Evolutionary conservation across 2,329 filamentous ascomycete genomes (phyloP).

Genomic region (Raffaelea deltoideospora): DNA sequence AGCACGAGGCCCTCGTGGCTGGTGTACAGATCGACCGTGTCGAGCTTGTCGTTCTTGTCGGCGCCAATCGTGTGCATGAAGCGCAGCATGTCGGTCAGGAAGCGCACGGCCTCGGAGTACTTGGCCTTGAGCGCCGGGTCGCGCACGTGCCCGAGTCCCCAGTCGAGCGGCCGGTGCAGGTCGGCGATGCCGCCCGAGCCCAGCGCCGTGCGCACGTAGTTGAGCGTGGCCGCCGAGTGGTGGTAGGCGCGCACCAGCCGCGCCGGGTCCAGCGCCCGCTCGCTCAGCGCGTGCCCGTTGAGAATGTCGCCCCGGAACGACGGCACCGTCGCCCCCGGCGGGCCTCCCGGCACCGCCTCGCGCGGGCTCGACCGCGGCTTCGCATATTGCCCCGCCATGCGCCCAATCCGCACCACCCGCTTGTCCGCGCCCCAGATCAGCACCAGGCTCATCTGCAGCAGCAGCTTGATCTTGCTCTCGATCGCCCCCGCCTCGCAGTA

Average conservation of each 20-base stretch:
- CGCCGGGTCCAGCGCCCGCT: constrained; percentile 66
- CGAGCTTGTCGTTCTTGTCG: constrained; percentile 66
- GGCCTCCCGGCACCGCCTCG: constrained; percentile 59
- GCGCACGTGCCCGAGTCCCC: constrained; percentile 82
- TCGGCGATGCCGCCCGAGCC: constrained; percentile 86
- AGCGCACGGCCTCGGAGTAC: constrained; percentile 71
- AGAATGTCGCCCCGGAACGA: constrained; percentile 93
- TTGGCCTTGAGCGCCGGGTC: constrained; percentile 71
- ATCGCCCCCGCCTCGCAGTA: constrained; percentile 86
- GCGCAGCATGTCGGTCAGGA: constrained; percentile 77
- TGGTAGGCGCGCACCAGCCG: constrained; percentile 87
- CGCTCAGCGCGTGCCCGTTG: constrained; percentile 69
- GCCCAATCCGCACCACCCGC: constrained; percentile 82
- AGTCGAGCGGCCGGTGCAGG: constrained; percentile 83
- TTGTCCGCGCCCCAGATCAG: constrained; percentile 74
- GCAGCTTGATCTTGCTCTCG: constrained; percentile 89
- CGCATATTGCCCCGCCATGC: constrained; percentile 95
- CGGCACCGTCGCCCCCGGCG: constrained; percentile 49
- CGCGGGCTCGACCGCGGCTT: constrained; percentile 85
- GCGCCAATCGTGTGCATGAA: constrained; percentile 94
- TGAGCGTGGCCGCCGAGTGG: constrained; percentile 85
- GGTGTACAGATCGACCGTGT: constrained; percentile 89
- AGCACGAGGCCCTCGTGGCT: constrained; percentile 89
- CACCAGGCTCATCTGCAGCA: constrained; percentile 93
- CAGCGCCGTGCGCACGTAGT: constrained; percentile 76